Evolutionary conservation across 495 filamentous ascomycete species (phyloP).

Genomic region (Astrocystis sublimbata): DNA sequence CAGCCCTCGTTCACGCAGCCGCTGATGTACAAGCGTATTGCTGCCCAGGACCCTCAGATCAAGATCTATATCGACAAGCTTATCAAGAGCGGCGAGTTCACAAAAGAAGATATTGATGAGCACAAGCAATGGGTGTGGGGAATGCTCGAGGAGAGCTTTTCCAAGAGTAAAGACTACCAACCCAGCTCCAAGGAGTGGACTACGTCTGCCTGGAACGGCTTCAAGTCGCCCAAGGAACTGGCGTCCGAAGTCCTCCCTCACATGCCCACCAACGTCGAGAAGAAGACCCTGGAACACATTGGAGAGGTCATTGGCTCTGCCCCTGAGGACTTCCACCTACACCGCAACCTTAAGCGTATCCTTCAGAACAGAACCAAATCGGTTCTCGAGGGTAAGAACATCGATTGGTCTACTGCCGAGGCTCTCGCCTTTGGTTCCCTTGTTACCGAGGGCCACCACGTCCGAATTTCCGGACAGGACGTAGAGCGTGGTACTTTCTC

Average conservation of each 20-base stretch:
- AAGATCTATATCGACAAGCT: constrained; percentile 88
- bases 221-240: constrained; percentile 98
- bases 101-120: constrained; percentile 96
- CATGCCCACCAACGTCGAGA: constrained; percentile 77
- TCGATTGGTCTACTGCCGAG: constrained; percentile 97
- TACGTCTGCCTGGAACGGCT: constrained; percentile 96
- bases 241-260: constrained; percentile 94
- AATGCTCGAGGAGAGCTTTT: constrained; percentile 96
- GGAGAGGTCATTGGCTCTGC: constrained; percentile 70
- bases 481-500: constrained; percentile 99
- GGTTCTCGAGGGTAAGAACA: constrained; percentile 87
- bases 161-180: constrained; percentile 95
- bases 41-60: constrained; percentile 73
- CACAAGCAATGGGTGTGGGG: constrained; percentile 99
- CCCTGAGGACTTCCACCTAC: constrained; percentile 83
- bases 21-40: constrained; percentile 97
- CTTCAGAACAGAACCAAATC: constrained; percentile 86
- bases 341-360: constrained; percentile 97
- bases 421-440: constrained; percentile 93
- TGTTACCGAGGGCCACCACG: constrained; percentile 89
- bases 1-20: constrained; percentile 99
- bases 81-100: constrained; percentile 87
- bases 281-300: constrained; percentile 72
- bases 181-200: constrained; percentile 97
- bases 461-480: constrained; percentile 96